Percentiles rank a stretch among this genome's conserved stretches.
These are phyloP conservation scores for Polyplosphaeria fusca DNA, from an alignment of 495 filamentous ascomycete species.

Conservation along the genomic window DNA sequence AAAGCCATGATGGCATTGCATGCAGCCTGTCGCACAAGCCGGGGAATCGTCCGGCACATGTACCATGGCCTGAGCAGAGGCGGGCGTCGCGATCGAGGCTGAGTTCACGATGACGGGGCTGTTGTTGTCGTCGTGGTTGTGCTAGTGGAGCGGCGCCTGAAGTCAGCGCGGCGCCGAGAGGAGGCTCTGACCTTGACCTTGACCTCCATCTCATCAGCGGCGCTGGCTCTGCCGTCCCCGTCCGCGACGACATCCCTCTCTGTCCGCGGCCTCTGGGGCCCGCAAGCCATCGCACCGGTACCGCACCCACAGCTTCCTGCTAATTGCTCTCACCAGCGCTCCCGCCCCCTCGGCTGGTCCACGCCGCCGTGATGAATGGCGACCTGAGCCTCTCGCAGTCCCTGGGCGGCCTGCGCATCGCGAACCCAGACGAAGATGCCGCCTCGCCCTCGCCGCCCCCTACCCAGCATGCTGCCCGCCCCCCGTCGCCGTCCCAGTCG, in stretches of 20 bases:
- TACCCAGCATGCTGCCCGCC: slow-evolving; percentile 45
- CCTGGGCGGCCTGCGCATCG: slow-evolving; percentile 91
- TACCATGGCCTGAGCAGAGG: background rate
- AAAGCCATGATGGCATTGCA: background rate
- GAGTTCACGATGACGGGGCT: background rate
- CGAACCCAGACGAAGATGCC: slow-evolving; percentile 80
- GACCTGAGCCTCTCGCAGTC: slow-evolving; percentile 91
- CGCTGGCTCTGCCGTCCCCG: background rate
- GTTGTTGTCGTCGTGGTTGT: background rate
- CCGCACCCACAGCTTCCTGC: background rate
- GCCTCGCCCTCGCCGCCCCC: slow-evolving; percentile 50
- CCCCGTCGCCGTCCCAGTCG: slow-evolving; percentile 31
- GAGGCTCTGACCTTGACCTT: too few relatives aligned
- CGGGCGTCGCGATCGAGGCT: background rate
- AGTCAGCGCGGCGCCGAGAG: too few relatives aligned
- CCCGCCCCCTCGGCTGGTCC: background rate
- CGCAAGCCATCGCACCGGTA: slow-evolving; percentile 9
- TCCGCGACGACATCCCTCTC: slow-evolving; percentile 21
- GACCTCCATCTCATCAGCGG: too few relatives aligned
- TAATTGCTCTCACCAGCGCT: background rate
- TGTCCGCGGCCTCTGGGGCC: slow-evolving; percentile 15
- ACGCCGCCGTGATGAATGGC: slow-evolving; percentile 65
- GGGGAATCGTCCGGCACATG: background rate
- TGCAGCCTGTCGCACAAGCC: slow-evolving; percentile 13
- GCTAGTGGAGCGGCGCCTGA: background rate